Evolutionary conservation across 805 yeast species (phyloP).

Genomic region (Spathaspora girioi): DNA sequence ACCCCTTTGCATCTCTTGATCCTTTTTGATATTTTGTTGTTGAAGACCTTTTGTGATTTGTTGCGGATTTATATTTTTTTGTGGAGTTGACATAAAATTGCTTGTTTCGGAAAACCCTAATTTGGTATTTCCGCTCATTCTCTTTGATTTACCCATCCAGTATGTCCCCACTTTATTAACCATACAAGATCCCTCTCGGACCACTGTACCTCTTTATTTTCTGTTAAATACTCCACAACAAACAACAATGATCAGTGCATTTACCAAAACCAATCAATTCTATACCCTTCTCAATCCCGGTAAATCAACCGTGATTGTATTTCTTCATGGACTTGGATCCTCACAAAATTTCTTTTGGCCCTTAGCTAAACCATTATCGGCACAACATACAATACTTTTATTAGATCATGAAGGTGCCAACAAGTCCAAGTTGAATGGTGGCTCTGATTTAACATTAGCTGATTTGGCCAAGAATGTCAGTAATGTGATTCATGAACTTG

Average conservation of each 20-base stretch:
- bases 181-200: background rate
- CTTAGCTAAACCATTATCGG: conserved; percentile 4
- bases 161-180: background rate
- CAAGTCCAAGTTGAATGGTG: conserved; percentile 2
- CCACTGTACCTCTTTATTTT: background rate
- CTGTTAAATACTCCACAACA: too few species aligned
- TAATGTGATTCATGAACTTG: conserved; percentile 1
- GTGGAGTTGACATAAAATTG: background rate
- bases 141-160: background rate
- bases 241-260: conserved; percentile 2
- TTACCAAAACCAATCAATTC: conserved; percentile 4
- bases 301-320: conserved; percentile 2
- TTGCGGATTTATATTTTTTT: background rate
- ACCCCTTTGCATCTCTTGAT: background rate
- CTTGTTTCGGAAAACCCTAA: background rate
- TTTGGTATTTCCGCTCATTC: background rate
- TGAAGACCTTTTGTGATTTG: background rate
- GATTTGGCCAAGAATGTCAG: conserved; percentile 6
- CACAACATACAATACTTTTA: conserved; percentile 3
- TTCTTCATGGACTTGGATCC: conserved; percentile 11
- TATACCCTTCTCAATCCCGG: conserved; percentile 3
- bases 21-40: background rate
- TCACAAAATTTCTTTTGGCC: conserved; percentile 10
- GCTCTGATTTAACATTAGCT: conserved; percentile 1
- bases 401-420: conserved; percentile 11